Base-by-base conservation (phyloP, 2,329 filamentous ascomycete species). In the Tolypocladium cylindrosporum region DNA sequence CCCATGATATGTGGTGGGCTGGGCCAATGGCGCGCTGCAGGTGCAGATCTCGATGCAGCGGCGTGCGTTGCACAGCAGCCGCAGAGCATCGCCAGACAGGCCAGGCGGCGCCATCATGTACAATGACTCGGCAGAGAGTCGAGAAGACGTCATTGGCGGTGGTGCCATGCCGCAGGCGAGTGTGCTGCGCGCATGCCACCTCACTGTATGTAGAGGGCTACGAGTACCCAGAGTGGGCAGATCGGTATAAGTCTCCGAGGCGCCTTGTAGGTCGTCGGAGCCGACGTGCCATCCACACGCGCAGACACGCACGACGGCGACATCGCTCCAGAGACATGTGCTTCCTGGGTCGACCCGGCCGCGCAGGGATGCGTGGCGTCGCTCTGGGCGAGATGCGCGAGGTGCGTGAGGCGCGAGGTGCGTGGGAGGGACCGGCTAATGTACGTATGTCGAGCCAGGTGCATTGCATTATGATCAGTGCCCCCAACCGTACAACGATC, bases 1-100 rank as follows among this genome's bases (percentile, higher is more conserved):
- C 31, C 34, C 39, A 52, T 4, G 24, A 55, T 5, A 27, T 19
- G 27, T 41, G 8, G 39, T 10, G 43, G 50, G 43, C 34, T 50
- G 39, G 19, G 16, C 58, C 54, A 59, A 61, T 58, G 56, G 61
- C 52, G 58, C 55, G 27, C 53, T 61, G 60, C 63, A 63, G 61
- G 59, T 61, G 61, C 62, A 65, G 64, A 67, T 67, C 65, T 66
- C 62, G 64, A 66, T 67, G 62, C 58, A 59, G 62, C 59, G 63
- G 63, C 57, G 57, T 61, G 57, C 51, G 61, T 62, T 60, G 62
- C 63, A 67, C 63, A 57, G 57, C 61, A 63, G 57, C 43, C 21
- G 31, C 21, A n/a, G 39, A 34, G 40, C 6, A 14, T n/a, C 14
- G 8, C 27, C 16, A 14, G 19, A 31, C 3, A 16, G 21, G 27